These are phyloP conservation scores for Panaeolus cyanescens DNA, from an alignment of 768 basidiomycete genomes.

Conservation along the genomic window DNA sequence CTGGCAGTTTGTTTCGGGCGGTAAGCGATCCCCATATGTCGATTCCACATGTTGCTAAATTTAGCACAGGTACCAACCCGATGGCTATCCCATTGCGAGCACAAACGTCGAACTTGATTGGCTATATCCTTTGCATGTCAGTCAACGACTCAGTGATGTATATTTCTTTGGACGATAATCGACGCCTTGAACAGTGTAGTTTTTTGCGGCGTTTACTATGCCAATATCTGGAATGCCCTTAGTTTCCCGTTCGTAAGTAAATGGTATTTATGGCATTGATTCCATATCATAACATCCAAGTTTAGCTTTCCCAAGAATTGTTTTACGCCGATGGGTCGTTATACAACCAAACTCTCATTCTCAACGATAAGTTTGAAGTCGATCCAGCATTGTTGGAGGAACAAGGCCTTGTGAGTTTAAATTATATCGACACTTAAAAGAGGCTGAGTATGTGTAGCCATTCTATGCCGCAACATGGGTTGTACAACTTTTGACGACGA, in stretches of 20 bases:
- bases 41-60: slow-evolving; percentile 3
- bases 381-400: slow-evolving; percentile 39
- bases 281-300: slow-evolving; percentile 25
- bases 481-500: slow-evolving; percentile 42
- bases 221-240: slow-evolving; percentile 52
- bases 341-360: slow-evolving; percentile 49
- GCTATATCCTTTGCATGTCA: slow-evolving; percentile 51
- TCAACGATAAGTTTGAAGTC: slow-evolving; percentile 45
- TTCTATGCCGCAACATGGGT: slow-evolving; percentile 53
- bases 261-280: background rate
- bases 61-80: slow-evolving; percentile 37
- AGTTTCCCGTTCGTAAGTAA: slow-evolving; percentile 28
- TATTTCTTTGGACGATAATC: background rate
- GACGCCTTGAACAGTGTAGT: slow-evolving; percentile 30
- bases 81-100: slow-evolving; percentile 53
- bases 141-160: slow-evolving; percentile 13
- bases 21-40: slow-evolving; percentile 13
- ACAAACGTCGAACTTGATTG: slow-evolving; percentile 49
- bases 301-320: slow-evolving; percentile 52
- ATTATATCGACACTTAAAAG: background rate
- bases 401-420: slow-evolving; percentile 37
- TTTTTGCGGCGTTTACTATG: slow-evolving; percentile 54
- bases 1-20: slow-evolving; percentile 59
- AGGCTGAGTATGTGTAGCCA: slow-evolving; percentile 24
- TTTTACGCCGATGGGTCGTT: slow-evolving; percentile 48